Base-by-base conservation (phyloP, 176 grass and related monocot genomes). In the Tillandsia leiboldiana region DNA sequence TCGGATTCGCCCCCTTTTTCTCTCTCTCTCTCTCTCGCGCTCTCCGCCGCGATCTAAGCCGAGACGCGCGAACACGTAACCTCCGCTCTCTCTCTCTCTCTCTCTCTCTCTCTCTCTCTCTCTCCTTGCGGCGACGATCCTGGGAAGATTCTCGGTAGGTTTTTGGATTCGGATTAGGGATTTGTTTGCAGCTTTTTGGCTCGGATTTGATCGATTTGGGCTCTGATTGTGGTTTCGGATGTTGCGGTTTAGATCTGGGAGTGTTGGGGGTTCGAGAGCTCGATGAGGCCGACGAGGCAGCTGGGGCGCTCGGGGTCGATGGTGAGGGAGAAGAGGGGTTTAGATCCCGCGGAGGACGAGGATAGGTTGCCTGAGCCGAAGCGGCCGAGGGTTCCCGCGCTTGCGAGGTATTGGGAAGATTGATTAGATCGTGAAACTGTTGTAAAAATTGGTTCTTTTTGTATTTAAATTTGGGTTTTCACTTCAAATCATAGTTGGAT, bases 331-430 rank as follows among this genome's bases (percentile, higher is more conserved):
- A 87, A 87, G 77, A 81, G 81, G 13, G 76, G 69, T 56, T 80
- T 87, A 15, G 73, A 87, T 73, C 72, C 26, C 9, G 72, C 58
- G n/a, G 74, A 74, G 66, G 63, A 26, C 24, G 77, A 73, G 75
- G 79, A 59, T 9, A 80, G 69, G 51, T 77, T 77, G 26, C 81
- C 62, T 47, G 69, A 66, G 11, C 69, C 77, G 11, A 80, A 87
- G 74, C 85, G 85, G 9, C 73, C 81, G 54, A 80, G 73, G 47
- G 85, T 87, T 51, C 85, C 81, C 3, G 81, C 73, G 1, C 85
- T 87, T 2, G 85, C 81, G 17, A 83, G 85, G 85, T 87, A 70
- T 23, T 53, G 66, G 11, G 8, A 18, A 9, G 14, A 59, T 59
- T 18, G 20, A 20, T 59, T 6, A 18, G 10, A 59, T 23, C 20